Base-by-base conservation (phyloP, 805 yeast genomes). In the Metschnikowia matae region DNA sequence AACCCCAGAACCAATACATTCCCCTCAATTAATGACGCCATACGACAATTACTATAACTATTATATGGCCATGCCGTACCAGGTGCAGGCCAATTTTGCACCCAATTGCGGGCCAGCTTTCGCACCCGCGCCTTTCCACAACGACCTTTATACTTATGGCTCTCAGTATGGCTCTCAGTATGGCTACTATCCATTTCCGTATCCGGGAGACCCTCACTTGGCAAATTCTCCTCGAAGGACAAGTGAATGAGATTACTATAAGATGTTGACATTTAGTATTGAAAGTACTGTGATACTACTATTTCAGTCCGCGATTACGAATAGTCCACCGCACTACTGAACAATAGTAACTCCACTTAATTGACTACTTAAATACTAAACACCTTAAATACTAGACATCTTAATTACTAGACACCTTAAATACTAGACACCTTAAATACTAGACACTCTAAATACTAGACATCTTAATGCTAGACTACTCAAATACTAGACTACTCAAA, bases 51-150 rank as follows among this genome's bases (percentile, higher is more conserved):
- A 42, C n/a, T 42, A 42, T 37, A 42, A 44, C 33, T 34, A 35
- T 15, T 35, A 44, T 17, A 23, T 44, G 34, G 23, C 40, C 23
- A 23, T 34, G 34, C 34, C 46, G 31, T 44, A 23, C 23, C 40
- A 21, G 13, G 26, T 44, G 46, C 46, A 44, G 46, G 34, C 40
- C 32, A 26, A 21, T 35, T 35, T 44, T 35, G 46, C 46, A 29
- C 40, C 46, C 46, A 34, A 32, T 23, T 32, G 45, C 20, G 45
- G n/a, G 10, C 43, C 45, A 31, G 23, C 46, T 23, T 44, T 44
- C 34, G 46, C 26, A 35, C 45, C 38, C 45, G 38, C 31, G 11
- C 38, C 38, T n/a, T 20, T 33, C 18, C 31, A 33, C 29, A 32
- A 32, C 31, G 18, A 34, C n/a, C 21, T 23, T 13, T 41, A 14